Evolutionary conservation across 1,284 basidiomycete genomes (phyloP).

Genomic region (Neolentinus lepideus): DNA sequence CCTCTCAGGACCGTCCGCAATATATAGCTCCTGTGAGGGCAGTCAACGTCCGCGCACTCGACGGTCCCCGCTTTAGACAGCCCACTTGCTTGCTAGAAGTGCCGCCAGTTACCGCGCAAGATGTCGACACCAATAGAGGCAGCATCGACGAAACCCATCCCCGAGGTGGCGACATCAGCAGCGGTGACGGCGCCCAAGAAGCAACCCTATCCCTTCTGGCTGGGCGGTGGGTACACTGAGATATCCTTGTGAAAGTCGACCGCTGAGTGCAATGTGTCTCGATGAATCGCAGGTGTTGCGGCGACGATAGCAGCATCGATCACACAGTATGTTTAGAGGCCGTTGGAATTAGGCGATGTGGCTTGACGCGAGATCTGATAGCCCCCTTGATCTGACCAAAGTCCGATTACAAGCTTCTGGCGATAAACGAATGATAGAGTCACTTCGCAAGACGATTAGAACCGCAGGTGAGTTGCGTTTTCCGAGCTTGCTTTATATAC

Average conservation of each 20-base stretch:
- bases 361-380: constrained; percentile 10
- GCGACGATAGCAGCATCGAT: constrained; percentile 77
- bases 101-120: not conserved
- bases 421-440: constrained; percentile 81
- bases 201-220: constrained; percentile 77
- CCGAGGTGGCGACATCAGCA: not conserved
- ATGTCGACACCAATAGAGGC: not conserved
- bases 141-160: constrained; percentile 1
- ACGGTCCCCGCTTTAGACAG: not conserved
- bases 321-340: constrained; percentile 54
- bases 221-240: constrained; percentile 50
- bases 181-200: constrained; percentile 27
- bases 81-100: not conserved
- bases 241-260: not conserved
- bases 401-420: constrained; percentile 82
- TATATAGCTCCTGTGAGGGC: not conserved
- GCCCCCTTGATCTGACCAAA: constrained; percentile 84
- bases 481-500: not conserved
- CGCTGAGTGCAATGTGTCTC: not conserved
- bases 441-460: constrained; percentile 69
- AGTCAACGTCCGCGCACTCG: not conserved
- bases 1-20: not conserved
- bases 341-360: not conserved
- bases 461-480: constrained; percentile 43
- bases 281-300: constrained; percentile 50